Percentiles rank a stretch among this genome's conserved stretches.
Conservation (phyloP, 176 grass and related monocot genomes). For the Phyllostachys edulis region DNA sequence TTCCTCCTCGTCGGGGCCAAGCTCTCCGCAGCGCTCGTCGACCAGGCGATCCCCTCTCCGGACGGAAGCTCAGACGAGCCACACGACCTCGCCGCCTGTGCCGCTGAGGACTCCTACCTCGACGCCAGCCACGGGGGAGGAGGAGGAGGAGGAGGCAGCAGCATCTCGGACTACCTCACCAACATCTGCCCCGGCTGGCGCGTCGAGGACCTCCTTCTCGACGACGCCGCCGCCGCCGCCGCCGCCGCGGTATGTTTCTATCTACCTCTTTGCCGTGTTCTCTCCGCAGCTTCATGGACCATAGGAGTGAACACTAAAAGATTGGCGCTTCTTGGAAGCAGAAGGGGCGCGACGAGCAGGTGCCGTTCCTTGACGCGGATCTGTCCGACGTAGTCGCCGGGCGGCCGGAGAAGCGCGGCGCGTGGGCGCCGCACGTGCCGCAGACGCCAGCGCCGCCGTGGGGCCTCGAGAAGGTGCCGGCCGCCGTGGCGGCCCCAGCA, state of each 20-base stretch:
- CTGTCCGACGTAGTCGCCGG: slow-evolving; percentile 49
- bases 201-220: slow-evolving; percentile 86
- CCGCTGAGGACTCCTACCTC: not conserved
- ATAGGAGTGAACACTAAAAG: not conserved
- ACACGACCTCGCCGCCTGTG: not conserved
- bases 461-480: slow-evolving; percentile 20
- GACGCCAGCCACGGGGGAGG: not conserved
- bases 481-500: slow-evolving; percentile 21
- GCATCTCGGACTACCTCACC: slow-evolving; percentile 86
- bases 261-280: not conserved
- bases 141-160: slow-evolving; percentile 44
- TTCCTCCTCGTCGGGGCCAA: slow-evolving; percentile 81
- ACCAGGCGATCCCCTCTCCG: no score
- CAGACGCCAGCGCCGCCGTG: slow-evolving; percentile 10
- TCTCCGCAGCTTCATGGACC: not conserved
- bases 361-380: slow-evolving; percentile 63
- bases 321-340: not conserved
- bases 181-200: slow-evolving; percentile 82
- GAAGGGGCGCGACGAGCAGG: slow-evolving; percentile 41
- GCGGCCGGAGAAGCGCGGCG: slow-evolving; percentile 11
- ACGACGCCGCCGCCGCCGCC: not conserved
- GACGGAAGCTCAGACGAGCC: slow-evolving; percentile 1
- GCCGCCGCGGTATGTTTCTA: slow-evolving; percentile 34
- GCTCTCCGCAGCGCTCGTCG: slow-evolving; percentile 45
- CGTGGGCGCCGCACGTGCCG: slow-evolving; percentile 41